These are phyloP conservation scores for Strigomonas culicis DNA, from an alignment of 208 protist species.

Conservation along the genomic window DNA sequence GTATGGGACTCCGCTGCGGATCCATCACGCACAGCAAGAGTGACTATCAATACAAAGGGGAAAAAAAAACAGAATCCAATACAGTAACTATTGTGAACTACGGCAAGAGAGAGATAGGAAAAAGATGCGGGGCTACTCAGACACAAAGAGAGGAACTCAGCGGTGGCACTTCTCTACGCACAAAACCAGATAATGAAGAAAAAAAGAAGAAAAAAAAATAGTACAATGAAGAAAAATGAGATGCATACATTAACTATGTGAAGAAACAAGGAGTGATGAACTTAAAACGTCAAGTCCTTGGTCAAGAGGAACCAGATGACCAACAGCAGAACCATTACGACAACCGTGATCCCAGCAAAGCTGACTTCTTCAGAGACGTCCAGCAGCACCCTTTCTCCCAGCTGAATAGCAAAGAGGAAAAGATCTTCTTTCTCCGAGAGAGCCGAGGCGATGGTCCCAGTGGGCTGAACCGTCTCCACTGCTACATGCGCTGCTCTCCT, in stretches of 20 bases:
- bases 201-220: neutral
- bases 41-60: too few species aligned
- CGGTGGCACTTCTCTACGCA: too few species aligned
- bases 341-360: conserved; percentile 18
- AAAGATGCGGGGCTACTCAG: too few species aligned
- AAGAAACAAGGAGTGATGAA: neutral
- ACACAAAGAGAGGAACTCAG: neutral
- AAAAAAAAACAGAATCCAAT: too few species aligned
- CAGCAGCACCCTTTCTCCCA: conserved; percentile 12
- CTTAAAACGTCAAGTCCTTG: conserved; percentile 50
- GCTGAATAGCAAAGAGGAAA: conserved; percentile 36
- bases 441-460: neutral
- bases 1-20: too few species aligned
- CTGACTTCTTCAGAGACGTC: conserved; percentile 18
- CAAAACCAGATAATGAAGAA: neutral
- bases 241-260: neutral
- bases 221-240: too few species aligned
- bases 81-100: neutral
- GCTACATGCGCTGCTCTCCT: neutral
- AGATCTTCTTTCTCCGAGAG: conserved; percentile 2
- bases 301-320: conserved; percentile 62
- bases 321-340: conserved; percentile 32
- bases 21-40: too few species aligned
- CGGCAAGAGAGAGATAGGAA: neutral
- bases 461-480: too few species aligned